Percentiles rank a stretch among this genome's conserved stretches.
These are phyloP conservation scores for Rhodotorula mucilaginosa DNA, from an alignment of 1,284 basidiomycete genomes.

Conservation along the genomic window DNA sequence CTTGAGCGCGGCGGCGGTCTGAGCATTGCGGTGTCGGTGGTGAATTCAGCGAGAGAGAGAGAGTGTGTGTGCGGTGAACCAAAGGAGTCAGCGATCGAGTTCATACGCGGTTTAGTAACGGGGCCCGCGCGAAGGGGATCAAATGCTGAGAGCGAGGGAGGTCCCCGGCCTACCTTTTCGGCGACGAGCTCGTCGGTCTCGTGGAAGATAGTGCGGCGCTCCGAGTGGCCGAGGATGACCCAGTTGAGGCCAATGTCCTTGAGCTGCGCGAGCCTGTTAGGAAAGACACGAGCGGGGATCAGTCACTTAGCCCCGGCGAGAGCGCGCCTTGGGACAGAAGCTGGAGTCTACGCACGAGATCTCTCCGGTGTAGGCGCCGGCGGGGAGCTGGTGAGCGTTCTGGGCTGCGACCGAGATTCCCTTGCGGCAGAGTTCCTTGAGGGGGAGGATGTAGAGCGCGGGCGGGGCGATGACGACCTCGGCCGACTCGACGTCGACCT, in stretches of 20 bases:
- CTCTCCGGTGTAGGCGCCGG: slow-evolving; percentile 94
- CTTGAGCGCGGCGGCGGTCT: slow-evolving; percentile 60
- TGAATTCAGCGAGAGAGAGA: too few relatives aligned
- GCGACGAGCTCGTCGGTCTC: slow-evolving; percentile 80
- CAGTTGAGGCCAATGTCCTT: slow-evolving; percentile 82
- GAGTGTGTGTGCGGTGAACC: too few relatives aligned
- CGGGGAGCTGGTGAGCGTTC: slow-evolving; percentile 80
- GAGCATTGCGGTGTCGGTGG: neutral
- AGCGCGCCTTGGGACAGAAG: neutral
- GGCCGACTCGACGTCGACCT: slow-evolving; percentile 64
- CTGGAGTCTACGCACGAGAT: slow-evolving; percentile 62
- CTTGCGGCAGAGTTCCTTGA: slow-evolving; percentile 58
- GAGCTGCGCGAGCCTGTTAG: slow-evolving; percentile 64
- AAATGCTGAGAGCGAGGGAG: too few relatives aligned
- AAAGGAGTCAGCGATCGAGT: too few relatives aligned
- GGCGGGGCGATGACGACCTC: slow-evolving; percentile 91
- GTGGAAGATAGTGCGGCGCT: slow-evolving; percentile 87
- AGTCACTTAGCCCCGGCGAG: too few relatives aligned
- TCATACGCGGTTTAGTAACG: too few relatives aligned
- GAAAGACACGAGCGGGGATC: too few relatives aligned
- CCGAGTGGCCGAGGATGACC: slow-evolving; percentile 97
- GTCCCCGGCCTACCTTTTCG: slow-evolving; percentile 65
- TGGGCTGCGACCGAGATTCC: slow-evolving; percentile 69
- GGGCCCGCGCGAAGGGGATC: too few relatives aligned
- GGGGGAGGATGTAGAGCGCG: slow-evolving; percentile 74